phyloP scores from a whole-genome alignment of 1,284 basidiomycete genomes.

The Hymenochaete sp. region DNA sequence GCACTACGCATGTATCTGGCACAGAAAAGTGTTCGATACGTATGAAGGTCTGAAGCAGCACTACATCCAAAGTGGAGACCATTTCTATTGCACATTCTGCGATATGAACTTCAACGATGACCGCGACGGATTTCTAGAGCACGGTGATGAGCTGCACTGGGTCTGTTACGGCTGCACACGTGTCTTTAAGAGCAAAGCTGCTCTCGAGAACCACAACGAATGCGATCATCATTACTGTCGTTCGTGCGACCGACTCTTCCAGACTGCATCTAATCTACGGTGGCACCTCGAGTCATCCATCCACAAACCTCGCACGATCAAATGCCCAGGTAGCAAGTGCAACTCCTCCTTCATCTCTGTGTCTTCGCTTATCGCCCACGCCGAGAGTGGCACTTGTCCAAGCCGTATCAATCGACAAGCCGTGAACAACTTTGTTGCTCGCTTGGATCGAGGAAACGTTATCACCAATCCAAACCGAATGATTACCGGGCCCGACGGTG shows the following conservation, averaged over 20 bases:
- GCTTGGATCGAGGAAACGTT: slow-evolving; percentile 24
- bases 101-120: slow-evolving; percentile 16
- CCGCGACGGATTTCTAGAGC: slow-evolving; percentile 8
- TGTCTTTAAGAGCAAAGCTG: slow-evolving; percentile 30
- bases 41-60: slow-evolving; percentile 11
- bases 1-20: slow-evolving; percentile 5
- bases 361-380: slow-evolving; percentile 28
- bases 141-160: slow-evolving; percentile 29
- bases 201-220: slow-evolving; percentile 39
- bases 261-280: slow-evolving; percentile 19
- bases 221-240: slow-evolving; percentile 43
- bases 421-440: slow-evolving; percentile 24
- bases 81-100: slow-evolving; percentile 21
- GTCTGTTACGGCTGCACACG: slow-evolving; percentile 18
- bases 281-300: slow-evolving; percentile 22
- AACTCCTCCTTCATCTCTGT: slow-evolving; percentile 24
- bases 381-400: slow-evolving; percentile 27
- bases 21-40: background rate
- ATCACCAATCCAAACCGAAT: slow-evolving; percentile 28
- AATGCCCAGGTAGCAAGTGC: slow-evolving; percentile 25
- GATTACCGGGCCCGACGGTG: slow-evolving; percentile 20
- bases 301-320: slow-evolving; percentile 21
- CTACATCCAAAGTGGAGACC: slow-evolving; percentile 14
- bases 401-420: slow-evolving; percentile 25
- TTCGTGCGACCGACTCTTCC: slow-evolving; percentile 36